Evolutionary conservation across 2,329 filamentous ascomycete genomes (phyloP).

Genomic region (Monosporascus sp.): DNA sequence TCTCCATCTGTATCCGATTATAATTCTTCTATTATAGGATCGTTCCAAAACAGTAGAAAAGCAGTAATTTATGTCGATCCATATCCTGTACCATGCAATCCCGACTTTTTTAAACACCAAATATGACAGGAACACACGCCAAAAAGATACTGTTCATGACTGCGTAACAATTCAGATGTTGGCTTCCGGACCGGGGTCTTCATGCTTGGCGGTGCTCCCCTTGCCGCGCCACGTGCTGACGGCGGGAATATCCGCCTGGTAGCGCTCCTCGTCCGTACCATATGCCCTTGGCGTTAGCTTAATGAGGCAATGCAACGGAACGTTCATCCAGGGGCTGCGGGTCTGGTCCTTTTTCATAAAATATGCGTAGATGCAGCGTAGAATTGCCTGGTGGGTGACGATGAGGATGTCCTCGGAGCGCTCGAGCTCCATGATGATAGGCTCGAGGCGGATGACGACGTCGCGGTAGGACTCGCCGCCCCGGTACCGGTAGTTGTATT

Average conservation of each 20-base stretch:
- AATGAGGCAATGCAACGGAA: conserved; percentile 92
- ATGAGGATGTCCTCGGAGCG: conserved; percentile 95
- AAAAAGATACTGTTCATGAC: too few relatives aligned
- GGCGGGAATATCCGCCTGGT: conserved; percentile 86
- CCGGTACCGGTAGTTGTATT: conserved; percentile 98
- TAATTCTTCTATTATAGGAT: too few relatives aligned
- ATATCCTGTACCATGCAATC: too few relatives aligned
- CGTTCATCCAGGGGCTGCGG: conserved; percentile 96
- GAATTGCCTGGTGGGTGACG: conserved; percentile 93
- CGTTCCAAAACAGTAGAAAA: too few relatives aligned
- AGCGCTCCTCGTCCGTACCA: conserved; percentile 82
- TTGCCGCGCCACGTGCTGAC: conserved; percentile 96
- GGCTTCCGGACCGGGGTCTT: conserved; percentile 45
- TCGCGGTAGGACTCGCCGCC: conserved; percentile 94
- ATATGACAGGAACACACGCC: too few relatives aligned
- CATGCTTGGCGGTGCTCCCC: conserved; percentile 82
- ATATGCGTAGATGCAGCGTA: conserved; percentile 97
- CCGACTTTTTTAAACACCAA: too few relatives aligned
- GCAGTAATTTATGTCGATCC: too few relatives aligned
- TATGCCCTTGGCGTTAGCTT: conserved; percentile 94
- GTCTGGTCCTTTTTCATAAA: conserved; percentile 97
- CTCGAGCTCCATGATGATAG: conserved; percentile 99
- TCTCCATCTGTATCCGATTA: too few relatives aligned
- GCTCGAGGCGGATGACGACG: conserved; percentile 93
- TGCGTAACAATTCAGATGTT: background rate